Evolutionary conservation across 1,284 basidiomycete genomes (phyloP), one percentile per base, ranked within the genome.

Genomic region (Leccinum pachyderme): DNA sequence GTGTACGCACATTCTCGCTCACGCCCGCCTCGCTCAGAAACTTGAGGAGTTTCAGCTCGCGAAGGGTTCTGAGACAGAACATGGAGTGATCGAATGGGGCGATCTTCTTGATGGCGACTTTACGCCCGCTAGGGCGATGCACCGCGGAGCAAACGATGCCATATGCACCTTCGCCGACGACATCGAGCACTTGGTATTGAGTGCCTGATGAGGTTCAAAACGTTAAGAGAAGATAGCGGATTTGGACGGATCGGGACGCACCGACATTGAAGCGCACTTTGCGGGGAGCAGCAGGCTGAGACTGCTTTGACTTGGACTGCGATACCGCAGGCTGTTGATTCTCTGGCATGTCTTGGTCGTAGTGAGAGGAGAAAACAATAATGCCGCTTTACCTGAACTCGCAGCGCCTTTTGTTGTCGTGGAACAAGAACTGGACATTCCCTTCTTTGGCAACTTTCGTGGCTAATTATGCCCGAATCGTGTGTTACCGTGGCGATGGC

Each of bases 231-330:
- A 8, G 37, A 9, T 27, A 22, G 24, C 22, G 5, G 47, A 46
- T 7, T 39, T 5, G 43, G 43, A 29, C 6, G 32, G 47, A 60
- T 49, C 24, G n/a, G 5, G 3, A 77, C 91, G 77, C 65, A 93
- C 91, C 91, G 66, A 93, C 91, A 75, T 93, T 93, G 80, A 95
- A 95, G 56, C 91, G 84, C 59, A 95, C 91, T 78, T 93, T 94
- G 61, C 93, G 81, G 15, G 92, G 91, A 15, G 88, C 84, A 39
- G 88, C 84, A 39, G 88, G 77, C 50, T 80, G 78, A 22, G 86
- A 81, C 13, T 86, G 82, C 73, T 87, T 88, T 31, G 83, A 73
- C 70, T 83, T 85, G 41, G 78, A 63, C 25, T 71, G 61, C 7
- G 65, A 59, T 49, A 53, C 27, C 29, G 63, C 55, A 4, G 59